Evolutionary conservation across 331 rosid species (phyloP).

Genomic region (Pyracantha coccinea): DNA sequence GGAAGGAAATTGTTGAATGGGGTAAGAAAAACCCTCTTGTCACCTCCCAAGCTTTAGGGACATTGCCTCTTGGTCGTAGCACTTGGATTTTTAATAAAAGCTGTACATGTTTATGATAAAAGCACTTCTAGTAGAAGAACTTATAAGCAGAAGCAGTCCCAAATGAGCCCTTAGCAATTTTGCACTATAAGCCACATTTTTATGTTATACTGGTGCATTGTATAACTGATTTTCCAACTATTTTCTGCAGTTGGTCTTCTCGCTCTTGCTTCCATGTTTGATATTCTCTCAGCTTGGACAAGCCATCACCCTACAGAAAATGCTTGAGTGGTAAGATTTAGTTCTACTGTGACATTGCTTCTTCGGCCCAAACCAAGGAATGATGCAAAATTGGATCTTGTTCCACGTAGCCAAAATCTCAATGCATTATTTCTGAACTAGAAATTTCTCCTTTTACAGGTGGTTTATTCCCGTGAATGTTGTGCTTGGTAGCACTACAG

Average conservation of each 20-base stretch:
- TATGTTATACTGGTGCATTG: not conserved
- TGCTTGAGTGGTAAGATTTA: constrained; percentile 65
- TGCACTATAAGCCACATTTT: not conserved
- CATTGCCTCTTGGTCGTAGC: not conserved
- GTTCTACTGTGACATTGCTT: not conserved
- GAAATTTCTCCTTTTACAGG: constrained; percentile 36
- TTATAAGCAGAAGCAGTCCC: not conserved
- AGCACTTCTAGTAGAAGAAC: not conserved
- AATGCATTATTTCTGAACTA: not conserved
- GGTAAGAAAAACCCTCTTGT: constrained; percentile 30
- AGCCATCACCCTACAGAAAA: constrained; percentile 66
- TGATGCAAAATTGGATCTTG: no score
- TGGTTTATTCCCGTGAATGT: constrained; percentile 97
- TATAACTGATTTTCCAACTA: constrained; percentile 1
- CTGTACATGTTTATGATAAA: not conserved
- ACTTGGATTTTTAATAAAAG: not conserved
- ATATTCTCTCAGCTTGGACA: constrained; percentile 93
- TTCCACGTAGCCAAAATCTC: not conserved
- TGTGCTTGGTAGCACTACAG: constrained; percentile 55
- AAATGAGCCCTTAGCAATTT: not conserved
- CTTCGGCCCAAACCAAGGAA: no score
- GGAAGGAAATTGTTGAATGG: constrained; percentile 91
- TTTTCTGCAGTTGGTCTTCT: constrained; percentile 76
- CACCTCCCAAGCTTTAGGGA: no score
- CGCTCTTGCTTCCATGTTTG: constrained; percentile 88